These are phyloP conservation scores for Camelina sativa DNA, from an alignment of 345 rosid genomes.

Conservation along the genomic window DNA sequence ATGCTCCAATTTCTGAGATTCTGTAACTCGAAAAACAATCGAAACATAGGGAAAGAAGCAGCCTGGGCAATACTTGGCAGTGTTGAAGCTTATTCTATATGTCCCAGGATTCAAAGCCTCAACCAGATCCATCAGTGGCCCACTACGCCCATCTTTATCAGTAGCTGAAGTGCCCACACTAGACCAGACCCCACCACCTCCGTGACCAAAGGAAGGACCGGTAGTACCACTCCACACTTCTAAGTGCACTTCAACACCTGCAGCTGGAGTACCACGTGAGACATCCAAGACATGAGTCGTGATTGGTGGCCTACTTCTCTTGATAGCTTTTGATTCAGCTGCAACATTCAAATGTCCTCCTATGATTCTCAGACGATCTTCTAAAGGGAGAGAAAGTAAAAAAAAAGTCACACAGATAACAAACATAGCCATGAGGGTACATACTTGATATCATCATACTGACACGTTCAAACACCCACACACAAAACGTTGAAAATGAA, in stretches of 20 bases:
- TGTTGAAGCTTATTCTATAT: conserved; percentile 86
- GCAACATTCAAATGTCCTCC: conserved; percentile 70
- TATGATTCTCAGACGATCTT: conserved; percentile 73
- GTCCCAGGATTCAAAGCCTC: conserved; percentile 74
- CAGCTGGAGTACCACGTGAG: conserved; percentile 80
- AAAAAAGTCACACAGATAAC: conserved; percentile 7
- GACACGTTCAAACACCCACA: conserved; percentile 2
- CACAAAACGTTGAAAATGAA: conserved; percentile 1
- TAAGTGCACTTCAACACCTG: conserved; percentile 70
- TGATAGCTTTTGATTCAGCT: conserved; percentile 50
- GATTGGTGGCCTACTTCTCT: conserved; percentile 79
- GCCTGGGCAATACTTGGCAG: conserved; percentile 65
- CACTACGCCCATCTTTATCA: conserved; percentile 82
- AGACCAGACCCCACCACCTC: conserved; percentile 56
- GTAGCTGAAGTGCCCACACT: conserved; percentile 69
- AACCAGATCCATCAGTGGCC: conserved; percentile 67
- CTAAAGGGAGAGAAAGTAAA: too few species aligned
- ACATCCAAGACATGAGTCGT: conserved; percentile 94
- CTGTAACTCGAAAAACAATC: conserved; percentile 68
- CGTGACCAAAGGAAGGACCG: conserved; percentile 50
- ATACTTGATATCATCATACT: conserved; percentile 11
- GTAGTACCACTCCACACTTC: conserved; percentile 69
- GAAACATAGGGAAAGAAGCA: conserved; percentile 90
- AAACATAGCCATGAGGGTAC: conserved; percentile 9
- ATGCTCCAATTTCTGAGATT: conserved; percentile 75